Conservation (phyloP, 495 filamentous ascomycete species). For the Aspergillus nidulans region DNA sequence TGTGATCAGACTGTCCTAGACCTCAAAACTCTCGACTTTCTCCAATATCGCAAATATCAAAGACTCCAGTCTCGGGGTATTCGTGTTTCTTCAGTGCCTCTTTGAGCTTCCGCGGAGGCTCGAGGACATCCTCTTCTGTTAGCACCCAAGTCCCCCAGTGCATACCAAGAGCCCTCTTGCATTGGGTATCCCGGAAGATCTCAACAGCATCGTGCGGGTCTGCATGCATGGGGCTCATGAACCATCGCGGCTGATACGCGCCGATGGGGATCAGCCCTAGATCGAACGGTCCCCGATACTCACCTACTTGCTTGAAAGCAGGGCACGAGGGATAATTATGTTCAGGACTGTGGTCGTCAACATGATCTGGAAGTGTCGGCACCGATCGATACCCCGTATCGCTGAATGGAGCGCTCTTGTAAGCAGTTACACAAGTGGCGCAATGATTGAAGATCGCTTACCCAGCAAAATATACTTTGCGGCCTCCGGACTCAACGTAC, state of each 20-base stretch:
- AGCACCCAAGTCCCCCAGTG: conserved; percentile 95
- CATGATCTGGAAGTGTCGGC: conserved; percentile 56
- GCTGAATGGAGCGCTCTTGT: conserved; percentile 9
- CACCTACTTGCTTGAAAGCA: conserved; percentile 82
- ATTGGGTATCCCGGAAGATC: conserved; percentile 86
- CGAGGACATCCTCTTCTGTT: conserved; percentile 78
- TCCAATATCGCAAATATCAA: conserved; percentile 85
- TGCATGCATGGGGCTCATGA: conserved; percentile 78
- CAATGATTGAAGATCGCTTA: conserved; percentile 18
- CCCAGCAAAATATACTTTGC: conserved; percentile 45
- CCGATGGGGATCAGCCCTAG: conserved; percentile 93
- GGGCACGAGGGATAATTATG: conserved; percentile 74
- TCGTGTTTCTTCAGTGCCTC: conserved; percentile 68
- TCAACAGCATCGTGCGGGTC: conserved; percentile 85
- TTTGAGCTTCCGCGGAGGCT: conserved; percentile 73
- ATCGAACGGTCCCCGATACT: conserved; percentile 81
- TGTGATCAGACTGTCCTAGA: neutral
- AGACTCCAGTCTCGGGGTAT: conserved; percentile 70
- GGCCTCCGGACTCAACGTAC: conserved; percentile 67
- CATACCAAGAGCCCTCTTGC: conserved; percentile 78
- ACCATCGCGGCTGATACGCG: conserved; percentile 75
- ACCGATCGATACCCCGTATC: conserved; percentile 85
- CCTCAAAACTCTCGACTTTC: conserved; percentile 71
- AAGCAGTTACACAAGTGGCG: conserved; percentile 9
- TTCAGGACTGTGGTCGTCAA: conserved; percentile 70